Base-by-base conservation (phyloP, 2,329 filamentous ascomycete species). In the Rutstroemia sp. region DNA sequence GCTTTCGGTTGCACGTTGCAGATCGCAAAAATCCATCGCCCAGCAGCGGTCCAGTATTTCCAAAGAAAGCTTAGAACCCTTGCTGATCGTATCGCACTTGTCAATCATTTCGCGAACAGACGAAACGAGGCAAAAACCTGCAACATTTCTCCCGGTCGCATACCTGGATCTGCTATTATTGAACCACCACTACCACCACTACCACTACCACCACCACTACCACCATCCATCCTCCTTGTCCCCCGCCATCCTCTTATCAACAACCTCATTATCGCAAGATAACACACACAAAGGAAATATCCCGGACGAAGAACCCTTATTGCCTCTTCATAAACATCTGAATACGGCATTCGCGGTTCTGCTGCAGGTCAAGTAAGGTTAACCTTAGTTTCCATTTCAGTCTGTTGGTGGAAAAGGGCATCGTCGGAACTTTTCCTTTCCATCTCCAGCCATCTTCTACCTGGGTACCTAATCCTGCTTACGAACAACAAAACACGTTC, bases 211-310 rank as follows among this genome's bases (percentile, higher is more conserved):
- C 21, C 21, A 23, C 21, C 21, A 23, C 21, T 23, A 23, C 21
- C 21, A 23, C 55, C 42, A 19, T 12, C 39, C 47, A 27, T 47
- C 56, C 45, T 56, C 54, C 46, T 52, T 34, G 54, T n/a, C 23
- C 49, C 63, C 63, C 54, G 58, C 62, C 62, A 50, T 61, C 60
- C n/a, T 60, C 62, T 61, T 62, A 65, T 65, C 61, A 39, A 25
- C 54, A 53, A 48, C 48, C 54, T 39, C 58, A 57, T 56, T 58
- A 61, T 60, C 52, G 47, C 55, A 45, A 45, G 19, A 19, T 14
- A 44, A 47, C 16, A 27, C 10, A 23, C 42, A 8, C 8, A 30
- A 30, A 30, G 42, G 57, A 47, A 39, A 37, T 44, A 21, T 41
- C 42, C 49, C 16, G 38, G 37, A 53, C 18, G 44, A 44, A 46